Base-by-base conservation (phyloP, 75 land plant species). In the Larix kaempferi region DNA sequence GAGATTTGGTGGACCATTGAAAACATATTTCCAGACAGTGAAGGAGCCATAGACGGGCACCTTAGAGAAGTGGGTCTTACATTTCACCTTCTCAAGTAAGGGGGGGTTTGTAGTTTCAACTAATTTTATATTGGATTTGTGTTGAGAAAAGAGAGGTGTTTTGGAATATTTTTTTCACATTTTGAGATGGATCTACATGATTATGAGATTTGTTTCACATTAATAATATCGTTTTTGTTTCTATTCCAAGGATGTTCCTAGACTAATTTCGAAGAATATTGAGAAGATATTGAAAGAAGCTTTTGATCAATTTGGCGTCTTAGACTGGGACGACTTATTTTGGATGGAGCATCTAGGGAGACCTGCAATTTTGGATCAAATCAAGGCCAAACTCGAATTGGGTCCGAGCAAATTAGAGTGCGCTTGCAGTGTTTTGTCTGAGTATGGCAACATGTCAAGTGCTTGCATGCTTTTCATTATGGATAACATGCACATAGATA, bases 391-490 rank as follows among this genome's bases (percentile, higher is more conserved):
- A 25, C 35, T 82, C 19, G 58, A 58, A 26, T 64, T 85, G 39
- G 76, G 84, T 56, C 29, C 27, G 4, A 78, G 81, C 63, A 86
- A 88, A 77, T 61, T 88, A 29, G 57, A 55, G 54, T 67, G 86
- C 23, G 79, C 80, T n/a, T 52, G 89, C 8, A 80, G 84, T 7
- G 86, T 89, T 23, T 71, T 89, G 57, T 54, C 84, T 37, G 83
- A 86, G 76, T 80, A 77, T 71, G 84, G 81, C 22, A 80, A 75
- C 71, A 84, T 84, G 86, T 87, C 89, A 0, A 84, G 84, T 55
- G 84, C 84, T 1, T 79, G 78, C 56, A 84, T 87, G 56, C 62
- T 83, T 26, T 89, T 89, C 59, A 81, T 89, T 44, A 33, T 89
- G 62, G 87, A 84, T 19, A 75, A 80, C 57, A n/a, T n/a, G n/a